Percentiles rank a stretch among this genome's conserved stretches.
These are phyloP conservation scores for Byssochlamys sp. DNA, from an alignment of 2,329 filamentous ascomycete species.

Conservation along the genomic window DNA sequence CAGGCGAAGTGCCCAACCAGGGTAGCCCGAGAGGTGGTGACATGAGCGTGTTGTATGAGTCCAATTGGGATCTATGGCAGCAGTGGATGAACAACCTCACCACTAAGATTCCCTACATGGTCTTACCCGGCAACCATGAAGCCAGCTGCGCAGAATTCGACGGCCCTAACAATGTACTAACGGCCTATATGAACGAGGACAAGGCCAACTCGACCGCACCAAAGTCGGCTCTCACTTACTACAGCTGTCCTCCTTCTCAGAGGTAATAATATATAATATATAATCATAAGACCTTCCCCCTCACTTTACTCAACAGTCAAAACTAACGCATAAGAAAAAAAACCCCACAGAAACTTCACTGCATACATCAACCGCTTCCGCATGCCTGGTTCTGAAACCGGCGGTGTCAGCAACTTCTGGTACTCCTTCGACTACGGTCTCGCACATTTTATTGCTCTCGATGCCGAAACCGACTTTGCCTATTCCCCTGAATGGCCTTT, in stretches of 20 bases:
- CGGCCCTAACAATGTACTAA: conserved; percentile 35
- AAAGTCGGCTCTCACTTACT: conserved; percentile 37
- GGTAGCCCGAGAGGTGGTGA: conserved; percentile 41
- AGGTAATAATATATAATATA: conserved; percentile 16
- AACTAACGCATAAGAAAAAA: not conserved
- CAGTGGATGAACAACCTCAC: conserved; percentile 39
- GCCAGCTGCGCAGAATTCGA: conserved; percentile 42
- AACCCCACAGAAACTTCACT: conserved; percentile 37
- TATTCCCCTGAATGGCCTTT: conserved; percentile 34
- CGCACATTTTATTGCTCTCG: conserved; percentile 42
- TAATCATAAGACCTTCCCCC: not conserved
- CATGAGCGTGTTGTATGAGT: conserved; percentile 42
- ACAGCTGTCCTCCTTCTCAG: conserved; percentile 44
- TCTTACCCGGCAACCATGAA: conserved; percentile 44
- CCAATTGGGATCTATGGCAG: conserved; percentile 46
- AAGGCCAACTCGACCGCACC: conserved; percentile 34
- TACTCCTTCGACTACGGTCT: conserved; percentile 48
- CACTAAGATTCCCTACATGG: conserved; percentile 41
- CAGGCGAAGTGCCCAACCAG: conserved; percentile 38
- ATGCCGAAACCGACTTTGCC: conserved; percentile 44
- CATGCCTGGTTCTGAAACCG: conserved; percentile 41
- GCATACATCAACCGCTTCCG: conserved; percentile 44
- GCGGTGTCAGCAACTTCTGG: conserved; percentile 45
- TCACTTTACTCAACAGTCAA: not conserved
- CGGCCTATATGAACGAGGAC: conserved; percentile 40